Conservation (phyloP, 768 basidiomycete species). For the Agaricus bisporus region DNA sequence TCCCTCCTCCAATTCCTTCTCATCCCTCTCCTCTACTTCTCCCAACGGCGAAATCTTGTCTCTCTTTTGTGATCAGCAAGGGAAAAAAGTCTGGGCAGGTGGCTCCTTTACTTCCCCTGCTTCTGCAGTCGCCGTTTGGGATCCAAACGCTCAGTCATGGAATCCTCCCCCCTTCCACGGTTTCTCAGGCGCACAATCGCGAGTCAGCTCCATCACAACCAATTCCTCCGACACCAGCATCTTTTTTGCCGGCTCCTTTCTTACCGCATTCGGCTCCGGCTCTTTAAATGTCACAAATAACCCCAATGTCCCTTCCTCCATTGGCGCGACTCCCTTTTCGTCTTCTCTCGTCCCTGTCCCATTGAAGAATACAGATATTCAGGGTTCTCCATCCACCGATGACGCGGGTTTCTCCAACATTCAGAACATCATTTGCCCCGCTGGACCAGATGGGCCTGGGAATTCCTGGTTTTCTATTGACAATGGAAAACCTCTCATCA, state of each 20-base stretch:
- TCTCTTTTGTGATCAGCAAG: slow-evolving; percentile 68
- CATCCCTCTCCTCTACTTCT: slow-evolving; percentile 58
- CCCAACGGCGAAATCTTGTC: slow-evolving; percentile 71
- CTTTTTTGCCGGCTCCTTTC: slow-evolving; percentile 87
- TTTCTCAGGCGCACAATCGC: slow-evolving; percentile 60
- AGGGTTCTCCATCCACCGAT: slow-evolving; percentile 57
- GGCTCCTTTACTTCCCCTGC: slow-evolving; percentile 69
- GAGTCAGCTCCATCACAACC: slow-evolving; percentile 71
- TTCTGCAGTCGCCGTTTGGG: slow-evolving; percentile 67
- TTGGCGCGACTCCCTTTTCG: slow-evolving; percentile 79
- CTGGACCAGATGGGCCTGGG: slow-evolving; percentile 72
- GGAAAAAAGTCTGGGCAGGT: slow-evolving; percentile 70
- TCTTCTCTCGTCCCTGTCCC: slow-evolving; percentile 85
- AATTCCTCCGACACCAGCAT: slow-evolving; percentile 68
- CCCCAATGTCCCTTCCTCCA: slow-evolving; percentile 79
- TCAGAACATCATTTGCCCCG: slow-evolving; percentile 74
- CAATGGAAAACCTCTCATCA: slow-evolving; percentile 65
- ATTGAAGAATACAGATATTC: slow-evolving; percentile 48
- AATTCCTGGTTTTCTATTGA: slow-evolving; percentile 83
- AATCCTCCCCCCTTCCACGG: slow-evolving; percentile 76
- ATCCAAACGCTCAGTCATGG: slow-evolving; percentile 61
- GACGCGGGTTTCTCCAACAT: slow-evolving; percentile 59
- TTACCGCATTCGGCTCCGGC: slow-evolving; percentile 63
- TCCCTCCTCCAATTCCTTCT: slow-evolving; percentile 48
- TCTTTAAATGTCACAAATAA: slow-evolving; percentile 64